phyloP scores from a whole-genome alignment of 352 stramenopile genomes.

The Phytophthora chlamydospora region DNA sequence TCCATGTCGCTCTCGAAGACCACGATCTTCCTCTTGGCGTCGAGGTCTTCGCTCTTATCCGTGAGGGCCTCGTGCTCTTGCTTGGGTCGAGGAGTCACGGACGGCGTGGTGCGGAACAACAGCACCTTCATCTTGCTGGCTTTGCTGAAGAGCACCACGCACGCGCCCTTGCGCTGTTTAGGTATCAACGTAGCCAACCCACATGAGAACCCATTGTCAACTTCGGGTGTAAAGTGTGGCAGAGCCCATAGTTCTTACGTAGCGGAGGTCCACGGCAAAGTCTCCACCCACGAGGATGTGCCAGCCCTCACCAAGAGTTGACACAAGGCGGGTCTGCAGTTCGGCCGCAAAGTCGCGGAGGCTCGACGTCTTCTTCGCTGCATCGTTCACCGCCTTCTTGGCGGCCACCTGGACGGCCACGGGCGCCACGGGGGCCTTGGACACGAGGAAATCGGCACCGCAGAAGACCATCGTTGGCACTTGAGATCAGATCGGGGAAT shows the following conservation, averaged over 20 bases:
- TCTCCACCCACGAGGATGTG: constrained; percentile 71
- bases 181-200: constrained; percentile 7
- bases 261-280: constrained; percentile 79
- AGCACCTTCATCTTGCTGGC: constrained; percentile 72
- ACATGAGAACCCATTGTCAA: not conserved
- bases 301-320: constrained; percentile 61
- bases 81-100: constrained; percentile 34
- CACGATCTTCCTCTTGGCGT: constrained; percentile 49
- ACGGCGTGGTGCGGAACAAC: constrained; percentile 70
- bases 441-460: constrained; percentile 67
- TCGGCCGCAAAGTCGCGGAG: constrained; percentile 60
- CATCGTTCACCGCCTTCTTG: constrained; percentile 60
- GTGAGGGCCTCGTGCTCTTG: constrained; percentile 40
- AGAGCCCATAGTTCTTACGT: constrained; percentile 44
- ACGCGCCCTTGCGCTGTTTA: constrained; percentile 65
- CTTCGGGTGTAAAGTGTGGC: constrained; percentile 5
- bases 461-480: constrained; percentile 52
- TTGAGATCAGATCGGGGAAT: constrained; percentile 6
- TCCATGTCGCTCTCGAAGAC: constrained; percentile 69
- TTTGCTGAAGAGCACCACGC: constrained; percentile 69
- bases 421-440: constrained; percentile 54
- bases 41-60: constrained; percentile 13
- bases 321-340: constrained; percentile 50
- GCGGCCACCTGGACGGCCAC: constrained; percentile 44
- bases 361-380: constrained; percentile 58